Conservation (phyloP, 2,329 filamentous ascomycete species). For the Monilinia aucupariae region DNA sequence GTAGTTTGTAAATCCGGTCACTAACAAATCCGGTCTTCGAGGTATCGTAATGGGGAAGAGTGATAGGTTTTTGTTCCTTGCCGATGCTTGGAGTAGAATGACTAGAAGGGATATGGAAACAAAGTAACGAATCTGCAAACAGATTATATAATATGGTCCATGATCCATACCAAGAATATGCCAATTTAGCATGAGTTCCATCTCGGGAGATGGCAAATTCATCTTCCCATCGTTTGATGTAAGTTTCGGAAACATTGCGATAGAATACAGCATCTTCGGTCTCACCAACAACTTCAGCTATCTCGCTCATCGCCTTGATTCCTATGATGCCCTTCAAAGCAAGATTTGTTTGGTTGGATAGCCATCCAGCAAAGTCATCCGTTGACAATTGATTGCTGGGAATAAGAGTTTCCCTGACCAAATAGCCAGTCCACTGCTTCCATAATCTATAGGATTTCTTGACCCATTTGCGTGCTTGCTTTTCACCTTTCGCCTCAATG, state of each 20-base stretch:
- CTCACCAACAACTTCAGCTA: slow-evolving; percentile 54
- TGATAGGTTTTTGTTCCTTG: slow-evolving; percentile 29
- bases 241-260: slow-evolving; percentile 54
- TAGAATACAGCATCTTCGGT: slow-evolving; percentile 53
- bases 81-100: slow-evolving; percentile 25
- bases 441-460: slow-evolving; percentile 56
- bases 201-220: slow-evolving; percentile 58
- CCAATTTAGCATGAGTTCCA: slow-evolving; percentile 60
- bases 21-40: slow-evolving; percentile 58
- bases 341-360: slow-evolving; percentile 64
- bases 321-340: slow-evolving; percentile 75
- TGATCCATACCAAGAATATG: slow-evolving; percentile 68
- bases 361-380: slow-evolving; percentile 65
- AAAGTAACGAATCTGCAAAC: slow-evolving; percentile 67
- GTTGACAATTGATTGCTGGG: slow-evolving; percentile 64
- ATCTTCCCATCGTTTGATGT: slow-evolving; percentile 61
- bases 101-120: slow-evolving; percentile 57
- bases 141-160: slow-evolving; percentile 71
- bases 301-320: slow-evolving; percentile 69
- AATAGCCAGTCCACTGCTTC: slow-evolving; percentile 65
- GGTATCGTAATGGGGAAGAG: slow-evolving; percentile 5
- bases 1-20: slow-evolving; percentile 67
- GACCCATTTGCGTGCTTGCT: slow-evolving; percentile 58
- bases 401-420: slow-evolving; percentile 58
- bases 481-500: slow-evolving; percentile 42